Evolutionary conservation across 306 rosid genomes (phyloP), one percentile per base, ranked within the genome.

Genomic region (Lablab purpureus): DNA sequence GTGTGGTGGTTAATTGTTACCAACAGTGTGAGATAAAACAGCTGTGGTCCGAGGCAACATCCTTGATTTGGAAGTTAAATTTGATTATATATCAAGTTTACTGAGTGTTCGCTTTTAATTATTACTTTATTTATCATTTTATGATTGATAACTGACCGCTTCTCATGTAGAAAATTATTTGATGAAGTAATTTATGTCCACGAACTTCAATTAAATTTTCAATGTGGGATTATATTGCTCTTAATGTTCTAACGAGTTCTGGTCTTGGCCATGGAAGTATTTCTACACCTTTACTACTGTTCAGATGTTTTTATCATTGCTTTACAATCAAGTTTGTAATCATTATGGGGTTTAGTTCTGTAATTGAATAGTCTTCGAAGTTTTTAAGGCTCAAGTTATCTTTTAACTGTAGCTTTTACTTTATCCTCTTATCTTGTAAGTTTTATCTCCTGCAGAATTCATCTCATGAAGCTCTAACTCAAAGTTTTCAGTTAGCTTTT

Each of bases 401-500:
- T 46, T 71, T 54, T 7, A 22, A 37, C 27, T 34, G 36, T 45
- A 32, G 23, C 63, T 82, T 47, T 51, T 23, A 67, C 68, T 45
- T 27, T 32, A 51, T 81, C 34, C 79, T 81, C 79, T 76, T 79
- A 67, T 25, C 67, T 51, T 68, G 52, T 49, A 66, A 18, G 59
- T 80, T 40, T 59, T 69, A 34, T 71, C 58, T n/a, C 65, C 55
- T 85, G 87, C 92, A 95, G 99, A 88, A 95, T 84, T 91, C 98
- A 84, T 87, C 94, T 77, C 67, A 87, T 30, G 98, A 95, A 88
- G 97, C 89, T 85, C 94, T 95, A 62, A 87, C 86, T 84, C 92
- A 83, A 81, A 88, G 98, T 76, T 91, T 91, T 81, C 99, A 93
- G 89, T 77, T 95, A 76, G 98, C 99, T 64, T 87, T 95, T 87